A percentile compares a stretch with the other conserved stretches of the same genome.
Conservation (phyloP, 768 basidiomycete genomes). For the Boletus eberwhitei region DNA sequence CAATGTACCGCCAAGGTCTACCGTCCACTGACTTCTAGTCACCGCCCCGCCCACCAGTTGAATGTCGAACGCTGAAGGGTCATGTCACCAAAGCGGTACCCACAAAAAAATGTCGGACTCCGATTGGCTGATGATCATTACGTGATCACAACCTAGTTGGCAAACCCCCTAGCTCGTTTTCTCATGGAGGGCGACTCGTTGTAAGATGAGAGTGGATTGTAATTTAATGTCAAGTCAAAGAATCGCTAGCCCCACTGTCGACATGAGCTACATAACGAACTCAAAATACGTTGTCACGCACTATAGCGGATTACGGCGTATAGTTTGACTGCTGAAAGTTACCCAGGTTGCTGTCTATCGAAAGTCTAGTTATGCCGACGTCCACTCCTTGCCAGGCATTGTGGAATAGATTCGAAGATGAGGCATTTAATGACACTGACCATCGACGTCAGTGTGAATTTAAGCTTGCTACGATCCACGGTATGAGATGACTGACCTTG, state of each 20-base stretch:
- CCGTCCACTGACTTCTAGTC: neutral
- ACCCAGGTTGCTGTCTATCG: neutral
- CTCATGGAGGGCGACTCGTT: neutral
- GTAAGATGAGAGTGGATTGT: neutral
- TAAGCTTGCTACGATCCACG: no score
- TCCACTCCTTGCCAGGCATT: neutral
- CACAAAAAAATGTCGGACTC: slow-evolving; percentile 12
- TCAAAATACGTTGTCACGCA: slow-evolving; percentile 11
- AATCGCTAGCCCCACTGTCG: neutral
- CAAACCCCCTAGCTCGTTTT: neutral
- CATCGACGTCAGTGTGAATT: neutral
- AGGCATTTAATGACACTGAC: neutral
- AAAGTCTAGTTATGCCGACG: neutral
- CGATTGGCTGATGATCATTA: slow-evolving; percentile 11
- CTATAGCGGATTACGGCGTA: slow-evolving; percentile 1
- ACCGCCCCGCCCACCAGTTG: neutral
- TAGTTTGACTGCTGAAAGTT: neutral
- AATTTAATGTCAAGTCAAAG: neutral
- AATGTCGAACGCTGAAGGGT: neutral
- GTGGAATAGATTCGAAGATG: neutral
- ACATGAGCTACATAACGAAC: slow-evolving; percentile 12
- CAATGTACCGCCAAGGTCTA: neutral
- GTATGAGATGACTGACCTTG: neutral
- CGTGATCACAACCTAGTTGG: slow-evolving; percentile 1
- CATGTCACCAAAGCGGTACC: slow-evolving; percentile 10